Evolutionary conservation across 306 rosid genomes (phyloP).

Genomic region (Prunus dulcis): DNA sequence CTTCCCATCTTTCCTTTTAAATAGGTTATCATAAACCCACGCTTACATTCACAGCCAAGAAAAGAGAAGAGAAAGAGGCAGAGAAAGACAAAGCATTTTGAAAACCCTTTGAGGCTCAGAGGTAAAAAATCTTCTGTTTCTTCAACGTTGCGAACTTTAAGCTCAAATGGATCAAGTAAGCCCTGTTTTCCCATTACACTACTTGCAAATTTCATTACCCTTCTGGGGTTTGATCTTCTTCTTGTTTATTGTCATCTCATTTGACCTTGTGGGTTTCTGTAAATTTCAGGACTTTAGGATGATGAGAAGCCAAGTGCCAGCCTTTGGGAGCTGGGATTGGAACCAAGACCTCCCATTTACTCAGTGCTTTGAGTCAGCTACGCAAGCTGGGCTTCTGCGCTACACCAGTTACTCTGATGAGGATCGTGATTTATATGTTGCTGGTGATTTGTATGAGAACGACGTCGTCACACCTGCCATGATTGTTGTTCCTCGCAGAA

Average conservation of each 20-base stretch:
- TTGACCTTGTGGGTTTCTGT: not conserved
- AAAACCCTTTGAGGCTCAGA: conserved; percentile 11
- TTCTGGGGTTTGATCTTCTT: not conserved
- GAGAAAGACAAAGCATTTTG: conserved; percentile 2
- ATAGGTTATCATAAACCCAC: conserved; percentile 34
- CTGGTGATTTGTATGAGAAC: conserved; percentile 65
- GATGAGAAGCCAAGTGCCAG: conserved; percentile 55
- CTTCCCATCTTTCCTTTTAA: conserved; percentile 24
- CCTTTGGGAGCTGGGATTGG: conserved; percentile 98
- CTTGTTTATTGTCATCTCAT: not conserved
- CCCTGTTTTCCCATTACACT: not conserved
- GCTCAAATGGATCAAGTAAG: conserved; percentile 18
- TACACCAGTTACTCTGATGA: conserved; percentile 46
- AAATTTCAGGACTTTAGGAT: conserved; percentile 47
- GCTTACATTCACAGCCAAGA: conserved; percentile 7
- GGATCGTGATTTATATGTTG: conserved; percentile 65
- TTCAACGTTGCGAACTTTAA: not conserved
- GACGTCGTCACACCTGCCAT: conserved; percentile 78
- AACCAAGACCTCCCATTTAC: conserved; percentile 76
- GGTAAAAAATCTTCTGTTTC: conserved; percentile 2
- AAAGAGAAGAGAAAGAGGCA: conserved; percentile 4
- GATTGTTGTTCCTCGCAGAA: conserved; percentile 81
- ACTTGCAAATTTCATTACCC: not conserved
- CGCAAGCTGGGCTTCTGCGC: conserved; percentile 49
- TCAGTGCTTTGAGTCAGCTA: conserved; percentile 81